Base-by-base conservation (phyloP, 75 land plant species). In the Gnetum montanum region DNA sequence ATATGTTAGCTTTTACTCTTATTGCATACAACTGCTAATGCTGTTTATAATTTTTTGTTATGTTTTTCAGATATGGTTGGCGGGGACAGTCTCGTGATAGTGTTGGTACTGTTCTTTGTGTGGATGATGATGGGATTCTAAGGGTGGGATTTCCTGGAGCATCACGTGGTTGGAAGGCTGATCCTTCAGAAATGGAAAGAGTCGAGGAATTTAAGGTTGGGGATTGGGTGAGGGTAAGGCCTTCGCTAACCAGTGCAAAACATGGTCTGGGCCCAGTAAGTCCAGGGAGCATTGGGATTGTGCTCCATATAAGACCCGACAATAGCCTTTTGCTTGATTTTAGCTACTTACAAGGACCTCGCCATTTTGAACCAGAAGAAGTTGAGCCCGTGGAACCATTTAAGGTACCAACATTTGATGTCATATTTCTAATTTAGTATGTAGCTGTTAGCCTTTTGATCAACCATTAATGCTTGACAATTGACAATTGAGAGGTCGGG, bases 341-440 rank as follows among this genome's bases (percentile, higher is more conserved):
- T 27, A 83, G 79, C 61, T 90, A 86, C 62, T 62, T 90, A 43
- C 73, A 72, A 40, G 67, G 69, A 55, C 92, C 96, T 48, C 86
- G 96, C 92, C 96, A 80, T 58, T 83, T 84, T 73, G 96, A 90
- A 68, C 96, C 96, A 40, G 96, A 90, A 53, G 96, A 90, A 56
- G 96, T 90, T 58, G 96, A 90, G 52, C 80, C 66, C 67, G 96
- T 90, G 52, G 75, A 70, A 6, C 92, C 92, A 48, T 90, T 90
- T 50, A 86, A 76, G 80, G 94, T 88, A 73, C 40, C 22, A 3
- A 36, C 3, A 23, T n/a, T n/a, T 26, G 5, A 7, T 19, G 8
- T 30, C 11, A n/a, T n/a, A n/a, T n/a, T n/a, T n/a, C n/a, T n/a
- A n/a, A n/a, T n/a, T 11, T 2, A 13, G 23, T 4, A 28, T 3